phyloP scores from a whole-genome alignment of 1,284 basidiomycete species.

The Boletus semigastroideus region DNA sequence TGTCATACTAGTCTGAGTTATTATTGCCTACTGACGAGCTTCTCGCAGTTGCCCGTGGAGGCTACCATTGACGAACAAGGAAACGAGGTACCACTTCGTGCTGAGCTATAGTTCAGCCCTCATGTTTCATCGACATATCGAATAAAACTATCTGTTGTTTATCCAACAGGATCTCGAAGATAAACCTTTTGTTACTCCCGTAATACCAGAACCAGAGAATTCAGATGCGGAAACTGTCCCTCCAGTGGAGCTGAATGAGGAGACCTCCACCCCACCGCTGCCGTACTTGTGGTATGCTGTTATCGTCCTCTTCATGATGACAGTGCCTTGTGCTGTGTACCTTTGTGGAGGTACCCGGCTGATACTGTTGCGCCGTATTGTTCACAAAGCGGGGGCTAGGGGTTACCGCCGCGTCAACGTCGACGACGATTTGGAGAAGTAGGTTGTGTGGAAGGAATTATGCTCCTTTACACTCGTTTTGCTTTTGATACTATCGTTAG shows the following conservation, averaged over 20 bases:
- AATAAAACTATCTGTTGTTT: constrained; percentile 44
- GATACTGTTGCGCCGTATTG: constrained; percentile 40
- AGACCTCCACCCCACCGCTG: constrained; percentile 18
- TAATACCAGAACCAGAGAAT: constrained; percentile 1
- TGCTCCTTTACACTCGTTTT: not conserved
- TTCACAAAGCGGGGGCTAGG: constrained; percentile 31
- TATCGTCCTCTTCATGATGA: constrained; percentile 44
- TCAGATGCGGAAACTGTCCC: too few species aligned
- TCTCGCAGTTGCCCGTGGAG: constrained; percentile 62
- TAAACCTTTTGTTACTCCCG: constrained; percentile 13
- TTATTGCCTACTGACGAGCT: constrained; percentile 5
- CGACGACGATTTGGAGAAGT: constrained; percentile 51
- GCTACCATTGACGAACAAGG: constrained; percentile 59
- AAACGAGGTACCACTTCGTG: constrained; percentile 87
- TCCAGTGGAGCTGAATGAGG: constrained; percentile 12
- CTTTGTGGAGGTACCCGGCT: constrained; percentile 52
- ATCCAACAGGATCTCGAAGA: constrained; percentile 34
- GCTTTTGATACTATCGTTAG: not conserved
- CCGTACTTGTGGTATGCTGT: constrained; percentile 43
- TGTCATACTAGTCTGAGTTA: constrained; percentile 14
- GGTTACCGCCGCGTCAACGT: constrained; percentile 49
- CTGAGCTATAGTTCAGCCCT: constrained; percentile 76
- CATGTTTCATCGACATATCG: constrained; percentile 36
- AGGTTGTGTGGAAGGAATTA: not conserved
- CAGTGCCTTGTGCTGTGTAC: constrained; percentile 51